Base-by-base conservation (phyloP, 2,329 filamentous ascomycete species). In the Claviceps digitariae region DNA sequence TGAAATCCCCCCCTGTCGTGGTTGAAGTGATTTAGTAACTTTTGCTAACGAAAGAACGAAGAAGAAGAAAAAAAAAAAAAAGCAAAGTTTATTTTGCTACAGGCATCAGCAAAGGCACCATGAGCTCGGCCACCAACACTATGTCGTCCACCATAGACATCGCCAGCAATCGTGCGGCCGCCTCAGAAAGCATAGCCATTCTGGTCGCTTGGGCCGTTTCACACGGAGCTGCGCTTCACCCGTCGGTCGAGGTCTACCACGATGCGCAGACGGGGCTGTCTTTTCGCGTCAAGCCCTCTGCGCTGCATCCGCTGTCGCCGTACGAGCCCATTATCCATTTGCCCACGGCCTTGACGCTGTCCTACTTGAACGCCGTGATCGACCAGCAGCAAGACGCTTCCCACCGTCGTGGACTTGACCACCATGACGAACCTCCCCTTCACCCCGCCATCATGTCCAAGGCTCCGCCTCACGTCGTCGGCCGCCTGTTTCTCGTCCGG, bases 401-500 rank as follows among this genome's bases (percentile, higher is more conserved):
- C n/a, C n/a, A n/a, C n/a, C n/a, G n/a, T n/a, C n/a, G n/a, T n/a
- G n/a, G n/a, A n/a, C 31, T 6, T 4, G 47, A 23, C 13, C 4
- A 17, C 15, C 27, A 15, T 23, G 29, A 9, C 20, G 9, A 5
- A 1, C 8, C 13, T 25, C 38, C 49, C 56, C 78, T 86, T 48
- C 74, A 79, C 0, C 49, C 58, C 0, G 61, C 62, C 1, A 81
- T 86, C 58, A 65, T 84, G 48, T 59, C 70, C 1, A 60, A 62
- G 4, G 65, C 74, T 2, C 75, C 76, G 1, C 74, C 80, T 0
- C 77, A 86, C 58, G 78, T 86, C 54, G 67, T 83, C 49, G 76
- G 80, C 9, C 76, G 83, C 4, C 84, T 88, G 66, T 84, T 86
- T 57, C 72, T 90, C 6, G 74, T 86, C 62, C 79, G 83, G 56